Evolutionary conservation across 495 filamentous ascomycete genomes (phyloP), one percentile per base, ranked within the genome.

Genomic region (Trichocladium uniseriatum): DNA sequence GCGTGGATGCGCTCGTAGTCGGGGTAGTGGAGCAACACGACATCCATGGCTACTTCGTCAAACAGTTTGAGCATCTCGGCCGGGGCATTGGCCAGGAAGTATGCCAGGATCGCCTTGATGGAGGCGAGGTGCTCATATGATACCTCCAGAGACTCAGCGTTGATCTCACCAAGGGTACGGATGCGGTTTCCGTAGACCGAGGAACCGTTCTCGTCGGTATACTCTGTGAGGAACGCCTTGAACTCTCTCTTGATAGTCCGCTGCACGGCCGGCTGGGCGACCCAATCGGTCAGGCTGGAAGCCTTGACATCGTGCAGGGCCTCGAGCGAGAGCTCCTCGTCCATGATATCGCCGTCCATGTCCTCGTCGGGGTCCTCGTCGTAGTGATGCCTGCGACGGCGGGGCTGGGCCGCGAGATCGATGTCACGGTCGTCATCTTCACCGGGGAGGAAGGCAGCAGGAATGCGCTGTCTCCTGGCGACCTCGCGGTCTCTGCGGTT

Each of bases 1-100:
- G 88, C 84, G 66, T 96, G 94, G 53, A 99, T 99, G 41, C 90
- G 85, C 62, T 95, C 87, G 65, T 97, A 99, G 64, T 96, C 88
- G 0, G 89, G 90, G 67, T 99, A 99, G 66, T 96, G 85, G 52
- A 96, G 82, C 11, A 97, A 76, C 0, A 89, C 90, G 24, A 90
- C 89, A 46, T 97, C 91, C 75, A 97, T 89, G 29, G 94, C 94
- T 2, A 95, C 92, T 51, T 95, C 84, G 59, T 99, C 94, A 59
- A 99, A 97, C 38, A 97, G 84, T 66, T 92, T 91, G 52, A 99
- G 77, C 51, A 95, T 83, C 63, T 95, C 90, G 37, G 87, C 79
- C 0, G 94, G 94, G 8, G 92, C 87, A 61, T 97, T 99, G 55
- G 91, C 94, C 27, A 97, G 75, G 74, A 96, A 99, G 65, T 95